Percentiles rank a stretch among this genome's conserved stretches.
Evolutionary conservation across 202 grass and related monocot genomes (phyloP).

Genomic region (Brachypodium distachyon): DNA sequence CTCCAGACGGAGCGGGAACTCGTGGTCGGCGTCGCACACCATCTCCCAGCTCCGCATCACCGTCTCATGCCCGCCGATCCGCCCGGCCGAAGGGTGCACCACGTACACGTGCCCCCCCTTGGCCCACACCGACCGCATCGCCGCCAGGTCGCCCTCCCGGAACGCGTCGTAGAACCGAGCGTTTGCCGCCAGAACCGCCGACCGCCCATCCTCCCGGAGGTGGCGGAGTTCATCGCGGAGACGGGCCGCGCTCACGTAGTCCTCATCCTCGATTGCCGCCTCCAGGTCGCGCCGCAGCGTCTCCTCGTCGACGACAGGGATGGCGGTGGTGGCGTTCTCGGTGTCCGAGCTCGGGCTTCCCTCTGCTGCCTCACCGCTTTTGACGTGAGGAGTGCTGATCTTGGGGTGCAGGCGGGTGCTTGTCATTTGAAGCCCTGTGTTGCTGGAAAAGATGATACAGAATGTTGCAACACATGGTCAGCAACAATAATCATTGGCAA

Average conservation of each 20-base stretch:
- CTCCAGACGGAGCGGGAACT: constrained; percentile 83
- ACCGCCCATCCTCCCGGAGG: constrained; percentile 56
- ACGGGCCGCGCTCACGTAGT: constrained; percentile 52
- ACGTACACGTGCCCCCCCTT: constrained; percentile 80
- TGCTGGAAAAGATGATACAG: neutral
- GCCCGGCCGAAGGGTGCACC: constrained; percentile 57
- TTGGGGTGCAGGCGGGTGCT: neutral
- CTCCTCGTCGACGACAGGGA: constrained; percentile 24
- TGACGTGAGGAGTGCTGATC: constrained; percentile 30
- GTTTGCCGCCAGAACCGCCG: constrained; percentile 51
- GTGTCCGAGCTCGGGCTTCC: constrained; percentile 39
- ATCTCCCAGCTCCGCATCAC: constrained; percentile 93
- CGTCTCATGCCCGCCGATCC: constrained; percentile 61
- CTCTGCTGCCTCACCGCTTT: constrained; percentile 56
- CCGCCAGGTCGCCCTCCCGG: constrained; percentile 56
- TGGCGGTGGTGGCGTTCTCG: neutral
- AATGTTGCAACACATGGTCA: neutral
- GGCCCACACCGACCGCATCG: constrained; percentile 58
- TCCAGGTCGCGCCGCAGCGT: constrained; percentile 44
- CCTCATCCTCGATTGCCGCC: constrained; percentile 59
- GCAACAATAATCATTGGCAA: neutral
- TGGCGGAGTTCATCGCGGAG: constrained; percentile 55
- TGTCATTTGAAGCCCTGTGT: constrained; percentile 30
- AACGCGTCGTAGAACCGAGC: constrained; percentile 66
- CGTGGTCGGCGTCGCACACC: constrained; percentile 58